Conservation (phyloP, 441 rosid genomes). For the Erodium moschatum region DNA sequence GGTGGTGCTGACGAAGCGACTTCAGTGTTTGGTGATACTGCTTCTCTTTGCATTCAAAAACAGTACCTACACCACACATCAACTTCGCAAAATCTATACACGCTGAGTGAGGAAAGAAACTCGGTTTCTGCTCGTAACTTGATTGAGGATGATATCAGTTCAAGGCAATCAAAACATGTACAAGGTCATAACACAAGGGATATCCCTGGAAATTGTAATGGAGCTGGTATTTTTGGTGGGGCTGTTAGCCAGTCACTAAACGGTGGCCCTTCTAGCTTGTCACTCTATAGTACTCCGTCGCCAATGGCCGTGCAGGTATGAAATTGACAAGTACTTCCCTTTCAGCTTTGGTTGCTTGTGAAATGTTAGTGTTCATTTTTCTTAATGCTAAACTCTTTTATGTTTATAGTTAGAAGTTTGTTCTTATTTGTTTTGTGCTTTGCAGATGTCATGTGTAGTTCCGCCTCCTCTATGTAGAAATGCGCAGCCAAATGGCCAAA, state of each 20-base stretch:
- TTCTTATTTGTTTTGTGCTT: slow-evolving; percentile 21
- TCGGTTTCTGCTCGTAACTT: slow-evolving; percentile 31
- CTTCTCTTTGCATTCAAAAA: slow-evolving; percentile 72
- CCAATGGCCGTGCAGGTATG: slow-evolving; percentile 72
- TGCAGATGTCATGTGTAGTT: slow-evolving; percentile 74
- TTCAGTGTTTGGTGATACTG: slow-evolving; percentile 76
- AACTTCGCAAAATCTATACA: slow-evolving; percentile 35
- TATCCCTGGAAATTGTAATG: slow-evolving; percentile 53
- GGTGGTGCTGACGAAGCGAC: slow-evolving; percentile 88
- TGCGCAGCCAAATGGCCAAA: slow-evolving; percentile 57
- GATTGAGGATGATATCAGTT: slow-evolving; percentile 51
- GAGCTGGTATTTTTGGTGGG: slow-evolving; percentile 27
- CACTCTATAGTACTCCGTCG: slow-evolving; percentile 81
- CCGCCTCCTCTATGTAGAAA: slow-evolving; percentile 84
- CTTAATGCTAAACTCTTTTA: slow-evolving; percentile 9
- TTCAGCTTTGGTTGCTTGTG: background rate
- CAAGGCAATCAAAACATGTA: slow-evolving; percentile 54
- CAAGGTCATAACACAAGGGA: slow-evolving; percentile 67
- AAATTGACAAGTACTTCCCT: background rate
- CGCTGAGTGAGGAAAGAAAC: slow-evolving; percentile 50
- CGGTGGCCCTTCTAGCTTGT: slow-evolving; percentile 51
- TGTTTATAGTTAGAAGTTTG: slow-evolving; percentile 15
- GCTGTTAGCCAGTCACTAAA: slow-evolving; percentile 52
- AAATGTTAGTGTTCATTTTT: background rate
- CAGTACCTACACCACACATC: slow-evolving; percentile 47